Conservation (phyloP, 176 grass and related monocot species). For the Coix lacrymajobi region DNA sequence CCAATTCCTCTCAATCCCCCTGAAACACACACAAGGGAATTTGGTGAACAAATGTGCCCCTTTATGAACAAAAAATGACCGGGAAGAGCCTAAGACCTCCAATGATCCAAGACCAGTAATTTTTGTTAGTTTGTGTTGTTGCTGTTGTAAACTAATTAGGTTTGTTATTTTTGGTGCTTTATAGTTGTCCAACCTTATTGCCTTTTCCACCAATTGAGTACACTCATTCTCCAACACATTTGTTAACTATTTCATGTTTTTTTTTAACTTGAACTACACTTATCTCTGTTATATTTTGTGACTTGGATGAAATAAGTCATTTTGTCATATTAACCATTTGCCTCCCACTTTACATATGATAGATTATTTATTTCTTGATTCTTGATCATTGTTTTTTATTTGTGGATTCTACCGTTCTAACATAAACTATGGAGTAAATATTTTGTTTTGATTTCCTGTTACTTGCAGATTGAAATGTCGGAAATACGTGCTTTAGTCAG, state of each 20-base stretch:
- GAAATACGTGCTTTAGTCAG: conserved; percentile 79
- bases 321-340: not conserved
- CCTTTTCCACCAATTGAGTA: not conserved
- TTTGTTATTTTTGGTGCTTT: not conserved
- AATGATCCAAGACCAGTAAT: not conserved
- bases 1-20: too few relatives aligned
- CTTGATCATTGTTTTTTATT: not conserved
- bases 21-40: not conserved
- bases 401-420: not conserved
- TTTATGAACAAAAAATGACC: not conserved
- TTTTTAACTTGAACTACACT: not conserved
- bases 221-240: not conserved
- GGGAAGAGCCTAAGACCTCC: not conserved
- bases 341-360: not conserved
- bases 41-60: not conserved
- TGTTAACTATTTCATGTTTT: not conserved
- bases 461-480: conserved; percentile 95
- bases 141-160: conserved; percentile 9
- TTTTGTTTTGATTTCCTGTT: conserved; percentile 9
- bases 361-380: conserved; percentile 7
- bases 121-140: not conserved
- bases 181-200: not conserved
- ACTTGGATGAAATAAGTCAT: not conserved
- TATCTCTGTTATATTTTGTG: conserved; percentile 17
- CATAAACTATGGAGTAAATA: not conserved